Base-by-base conservation (phyloP, 2,329 filamentous ascomycete species). In the Talaromyces sp. region DNA sequence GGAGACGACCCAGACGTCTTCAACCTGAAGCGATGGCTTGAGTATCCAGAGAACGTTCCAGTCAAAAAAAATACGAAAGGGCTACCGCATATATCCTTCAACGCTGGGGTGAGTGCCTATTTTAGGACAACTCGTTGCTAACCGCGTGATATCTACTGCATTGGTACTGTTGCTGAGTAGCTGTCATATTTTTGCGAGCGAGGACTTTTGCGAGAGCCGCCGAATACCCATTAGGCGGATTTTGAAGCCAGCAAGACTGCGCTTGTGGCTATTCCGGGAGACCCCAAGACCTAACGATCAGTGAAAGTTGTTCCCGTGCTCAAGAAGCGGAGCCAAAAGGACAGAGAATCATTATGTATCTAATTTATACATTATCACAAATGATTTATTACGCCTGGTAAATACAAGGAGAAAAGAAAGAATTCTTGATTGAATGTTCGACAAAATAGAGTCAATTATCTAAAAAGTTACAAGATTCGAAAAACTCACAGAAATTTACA, bases 161-260 rank as follows among this genome's bases (percentile, higher is more conserved):
- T 22, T 22, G 22, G 22, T 22, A 22, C 22, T 1, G 22, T 2
- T 87, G n/a, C 77, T 87, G 62, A 80, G 79, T 0, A 82, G 83
- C 0, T 22, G 86, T 68, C 76, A 82, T 66, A 83, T 87, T 31
- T 76, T 81, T 1, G 77, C 81, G 1, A 80, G 78, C 50, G 74
- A 84, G 76, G 82, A n/a, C n/a, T n/a, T n/a, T n/a, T n/a, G n/a
- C n/a, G n/a, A n/a, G n/a, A 72, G 0, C 85, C 85, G 0, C 85
- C 85, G 0, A 87, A 86, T 68, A 87, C 85, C 0, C 85, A 87
- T 70, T 87, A 87, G 67, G 82, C 87, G 22, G 3, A 88, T 6
- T 87, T 87, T 10, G 87, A 87, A 68, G 80, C 84, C 69, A 82
- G 86, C 69, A 87, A 87, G 74, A 83, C 81, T 1, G 85, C 85